These are phyloP conservation scores for Ambrosiella beaveri DNA, from an alignment of 2,329 filamentous ascomycete species.

Conservation along the genomic window DNA sequence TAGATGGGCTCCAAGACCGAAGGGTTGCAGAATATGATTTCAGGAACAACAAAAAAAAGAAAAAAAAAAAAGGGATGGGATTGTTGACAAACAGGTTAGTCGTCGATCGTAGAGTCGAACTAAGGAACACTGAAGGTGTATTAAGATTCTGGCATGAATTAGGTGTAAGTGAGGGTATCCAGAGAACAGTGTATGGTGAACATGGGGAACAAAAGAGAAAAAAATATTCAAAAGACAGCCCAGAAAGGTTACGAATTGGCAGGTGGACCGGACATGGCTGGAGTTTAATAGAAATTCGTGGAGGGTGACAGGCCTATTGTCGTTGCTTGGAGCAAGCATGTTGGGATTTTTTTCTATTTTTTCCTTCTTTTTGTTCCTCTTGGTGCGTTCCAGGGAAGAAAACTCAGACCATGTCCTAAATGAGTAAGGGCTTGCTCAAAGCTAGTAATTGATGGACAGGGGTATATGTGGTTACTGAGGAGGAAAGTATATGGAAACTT, in stretches of 20 bases:
- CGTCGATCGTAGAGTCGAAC: background rate
- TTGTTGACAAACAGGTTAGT: too few species aligned
- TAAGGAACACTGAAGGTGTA: background rate
- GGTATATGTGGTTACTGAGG: background rate
- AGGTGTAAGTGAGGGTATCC: background rate
- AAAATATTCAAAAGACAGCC: background rate
- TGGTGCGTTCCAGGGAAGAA: background rate
- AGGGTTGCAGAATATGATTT: background rate
- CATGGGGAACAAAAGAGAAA: background rate
- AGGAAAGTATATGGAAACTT: background rate
- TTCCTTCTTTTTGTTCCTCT: background rate
- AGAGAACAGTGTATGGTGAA: background rate
- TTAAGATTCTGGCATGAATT: background rate
- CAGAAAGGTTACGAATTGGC: background rate
- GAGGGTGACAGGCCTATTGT: background rate
- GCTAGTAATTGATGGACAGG: background rate
- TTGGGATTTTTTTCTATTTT: background rate
- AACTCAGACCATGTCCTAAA: background rate
- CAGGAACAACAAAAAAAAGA: background rate
- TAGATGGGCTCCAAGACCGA: background rate
- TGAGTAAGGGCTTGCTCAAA: background rate
- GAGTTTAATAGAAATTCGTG: background rate
- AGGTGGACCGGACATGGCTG: background rate
- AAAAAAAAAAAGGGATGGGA: too few species aligned
- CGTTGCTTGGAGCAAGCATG: background rate